Percentiles rank a stretch among this genome's conserved stretches.
Evolutionary conservation across 148 eudicot species (phyloP).

Genomic region (Camellia sinensis): DNA sequence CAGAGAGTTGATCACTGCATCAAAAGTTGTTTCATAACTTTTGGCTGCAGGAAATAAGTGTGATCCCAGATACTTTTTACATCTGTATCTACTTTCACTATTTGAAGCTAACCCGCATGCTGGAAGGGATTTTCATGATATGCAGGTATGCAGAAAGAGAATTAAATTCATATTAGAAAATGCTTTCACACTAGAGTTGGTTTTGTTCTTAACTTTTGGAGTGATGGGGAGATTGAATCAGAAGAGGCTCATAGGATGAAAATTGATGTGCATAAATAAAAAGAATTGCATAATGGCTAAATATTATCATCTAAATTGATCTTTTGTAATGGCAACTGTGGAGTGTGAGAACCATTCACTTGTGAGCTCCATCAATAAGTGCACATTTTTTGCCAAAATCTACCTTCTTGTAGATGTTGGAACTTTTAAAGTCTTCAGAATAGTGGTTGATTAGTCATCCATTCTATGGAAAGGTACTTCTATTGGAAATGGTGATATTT

Average conservation of each 20-base stretch:
- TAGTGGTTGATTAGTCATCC: background rate
- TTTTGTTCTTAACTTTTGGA: background rate
- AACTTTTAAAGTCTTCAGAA: background rate
- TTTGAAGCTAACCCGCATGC: conserved; percentile 84
- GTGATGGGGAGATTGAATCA: background rate
- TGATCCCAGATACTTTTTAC: conserved; percentile 64
- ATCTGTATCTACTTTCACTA: conserved; percentile 70
- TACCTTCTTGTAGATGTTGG: background rate
- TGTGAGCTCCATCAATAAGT: background rate
- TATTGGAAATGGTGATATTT: background rate
- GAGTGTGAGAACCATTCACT: background rate
- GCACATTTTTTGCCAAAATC: background rate
- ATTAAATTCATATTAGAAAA: background rate
- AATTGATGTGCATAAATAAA: background rate
- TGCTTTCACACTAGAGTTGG: background rate
- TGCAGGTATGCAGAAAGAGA: conserved; percentile 60
- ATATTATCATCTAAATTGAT: background rate
- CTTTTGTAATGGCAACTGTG: background rate
- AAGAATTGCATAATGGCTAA: background rate
- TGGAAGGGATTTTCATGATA: conserved; percentile 92
- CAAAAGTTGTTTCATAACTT: conserved; percentile 85
- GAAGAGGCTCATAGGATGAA: background rate
- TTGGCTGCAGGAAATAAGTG: conserved; percentile 58
- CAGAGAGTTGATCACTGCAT: conserved; percentile 65
- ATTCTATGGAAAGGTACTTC: background rate